Base-by-base conservation (phyloP, 805 yeast genomes). In the Tetrapisispora pingtungensis region DNA sequence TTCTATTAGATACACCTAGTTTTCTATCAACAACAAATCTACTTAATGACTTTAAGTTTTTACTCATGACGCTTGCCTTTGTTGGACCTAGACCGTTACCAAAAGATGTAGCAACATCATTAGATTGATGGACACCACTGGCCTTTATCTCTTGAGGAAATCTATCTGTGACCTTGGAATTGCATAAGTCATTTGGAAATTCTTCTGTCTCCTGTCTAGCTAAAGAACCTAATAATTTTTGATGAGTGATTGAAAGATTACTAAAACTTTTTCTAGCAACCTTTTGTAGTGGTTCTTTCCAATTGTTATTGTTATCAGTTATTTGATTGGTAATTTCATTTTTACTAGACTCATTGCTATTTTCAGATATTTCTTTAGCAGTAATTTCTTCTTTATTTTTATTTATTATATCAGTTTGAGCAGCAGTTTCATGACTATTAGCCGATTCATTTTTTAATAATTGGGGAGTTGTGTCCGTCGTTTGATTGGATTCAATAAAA, bases 111-210 rank as follows among this genome's bases (percentile, higher is more conserved):
- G 62, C 61, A n/a, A 57, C 59, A 48, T 64, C 64, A 44, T 59
- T 61, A n/a, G 66, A 59, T 48, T 60, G 62, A 41, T 59, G 56
- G 7, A 55, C 66, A 43, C 68, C 68, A 50, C 68, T 64, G 5
- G 68, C 68, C 41, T 57, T 61, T 31, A 64, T 61, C 36, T 64
- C 68, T 42, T 55, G 62, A 24, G 58, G 54, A 12, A 56, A 49
- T 30, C 58, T 51, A 3, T 60, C 49, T 31, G 47, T 50, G 35
- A 48, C 55, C 34, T 55, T 57, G 6, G 40, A 40, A 28, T 45
- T 50, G 36, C 62, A 58, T 17, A 59, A 40, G 40, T 58, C 64
- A 48, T 61, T 63, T 4, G 55, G 59, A 28, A 55, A 51, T 14
- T 60, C 65, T 42, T 60, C 64, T 10, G 66, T 61, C 41, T 59